Conservation (phyloP, 805 yeast genomes). For the Barnettozyma vustinii region DNA sequence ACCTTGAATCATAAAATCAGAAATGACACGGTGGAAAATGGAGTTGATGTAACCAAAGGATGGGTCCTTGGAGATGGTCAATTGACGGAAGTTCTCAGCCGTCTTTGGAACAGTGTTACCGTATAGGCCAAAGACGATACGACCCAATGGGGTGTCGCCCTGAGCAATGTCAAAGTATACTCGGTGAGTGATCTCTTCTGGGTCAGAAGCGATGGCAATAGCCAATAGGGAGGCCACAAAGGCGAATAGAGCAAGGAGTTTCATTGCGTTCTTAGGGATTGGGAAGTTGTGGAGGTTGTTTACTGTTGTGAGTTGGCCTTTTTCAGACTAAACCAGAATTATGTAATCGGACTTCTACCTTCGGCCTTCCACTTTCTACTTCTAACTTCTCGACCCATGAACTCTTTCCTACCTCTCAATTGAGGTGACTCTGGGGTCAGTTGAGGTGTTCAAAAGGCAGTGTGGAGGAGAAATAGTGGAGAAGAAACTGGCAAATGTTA, state of each 20-base stretch:
- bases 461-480: not conserved
- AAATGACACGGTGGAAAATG: slow-evolving; percentile 68
- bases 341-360: not conserved
- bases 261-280: slow-evolving; percentile 7
- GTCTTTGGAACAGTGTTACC: slow-evolving; percentile 87
- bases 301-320: too few relatives aligned
- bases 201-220: slow-evolving; percentile 14
- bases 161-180: slow-evolving; percentile 84
- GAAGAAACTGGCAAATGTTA: too few relatives aligned
- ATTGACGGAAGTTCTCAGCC: slow-evolving; percentile 79
- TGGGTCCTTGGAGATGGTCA: slow-evolving; percentile 72
- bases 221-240: slow-evolving; percentile 14
- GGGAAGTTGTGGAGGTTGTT: not conserved
- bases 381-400: too few relatives aligned
- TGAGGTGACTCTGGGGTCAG: too few relatives aligned
- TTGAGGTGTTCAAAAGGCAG: not conserved
- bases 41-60: slow-evolving; percentile 56
- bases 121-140: slow-evolving; percentile 81
- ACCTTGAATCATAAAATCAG: slow-evolving; percentile 93
- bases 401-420: too few relatives aligned
- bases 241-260: slow-evolving; percentile 8
- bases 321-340: not conserved
- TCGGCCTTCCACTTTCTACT: too few relatives aligned
- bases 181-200: slow-evolving; percentile 53
- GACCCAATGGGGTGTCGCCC: slow-evolving; percentile 72